Base-by-base conservation (phyloP, 768 basidiomycete genomes). In the Lanmaoa pseudosensibilis region DNA sequence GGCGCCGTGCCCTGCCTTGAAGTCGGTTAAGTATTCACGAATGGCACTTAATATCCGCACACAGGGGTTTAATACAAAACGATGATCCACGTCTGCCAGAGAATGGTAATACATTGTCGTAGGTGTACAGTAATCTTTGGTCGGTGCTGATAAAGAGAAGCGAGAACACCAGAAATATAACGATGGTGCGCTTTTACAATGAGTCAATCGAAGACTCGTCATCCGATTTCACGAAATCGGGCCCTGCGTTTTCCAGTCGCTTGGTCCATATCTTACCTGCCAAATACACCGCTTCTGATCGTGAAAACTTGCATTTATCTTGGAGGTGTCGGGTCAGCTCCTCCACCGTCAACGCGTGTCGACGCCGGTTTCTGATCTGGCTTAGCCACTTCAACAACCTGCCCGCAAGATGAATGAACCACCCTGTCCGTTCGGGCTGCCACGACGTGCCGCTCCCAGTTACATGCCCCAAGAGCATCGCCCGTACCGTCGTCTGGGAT, bases 401-500 rank as follows among this genome's bases (percentile, higher is more conserved):
- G 18, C 59, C 55, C 1, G 68, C 66, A 46, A 66, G 37, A 37
- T 66, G 47, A 37, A 70, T 51, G 47, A 69, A 69, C 68, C 68
- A 69, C 33, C 46, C 50, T 18, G 53, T 47, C 37, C 60, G 61
- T 10, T 71, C 69, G 10, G 60, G 54, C 30, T 56, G 56, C 69
- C 67, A 69, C 12, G 66, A 61, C 8, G 38, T 23, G 21, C 38
- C 32, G 41, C 38, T 23, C 27, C 25, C 62, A 54, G 57, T 50
- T 9, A 65, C 62, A 50, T 63, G 61, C 25, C 39, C 52, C 25
- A 65, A 49, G 36, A 68, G 64, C 58, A 67, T 55, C 13, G 50
- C 46, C 55, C 66, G 65, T 15, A 73, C 32, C 21, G 53, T 63
- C 51, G 15, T 30, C 50, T 60, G 74, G 10, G 76, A 78, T 50